Evolutionary conservation across 495 filamentous ascomycete species (phyloP).

Genomic region (Glonium stellatum): DNA sequence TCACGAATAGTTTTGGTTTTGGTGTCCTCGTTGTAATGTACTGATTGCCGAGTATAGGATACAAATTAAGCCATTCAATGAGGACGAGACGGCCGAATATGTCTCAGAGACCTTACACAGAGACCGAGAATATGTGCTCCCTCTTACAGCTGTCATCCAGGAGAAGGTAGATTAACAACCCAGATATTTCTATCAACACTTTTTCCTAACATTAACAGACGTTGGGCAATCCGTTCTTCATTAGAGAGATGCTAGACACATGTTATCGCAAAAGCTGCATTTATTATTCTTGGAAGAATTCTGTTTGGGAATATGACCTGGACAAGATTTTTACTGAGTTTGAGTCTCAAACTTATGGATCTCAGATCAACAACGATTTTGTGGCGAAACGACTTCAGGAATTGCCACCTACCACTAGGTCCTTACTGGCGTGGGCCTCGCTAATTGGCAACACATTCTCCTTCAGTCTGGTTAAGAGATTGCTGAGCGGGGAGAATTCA

Average conservation of each 20-base stretch:
- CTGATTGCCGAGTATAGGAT: conserved; percentile 39
- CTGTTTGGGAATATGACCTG: conserved; percentile 74
- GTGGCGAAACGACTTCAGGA: conserved; percentile 70
- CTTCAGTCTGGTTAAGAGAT: conserved; percentile 68
- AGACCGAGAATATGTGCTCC: conserved; percentile 51
- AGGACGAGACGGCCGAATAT: conserved; percentile 69
- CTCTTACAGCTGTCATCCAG: conserved; percentile 65
- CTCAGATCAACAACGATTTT: conserved; percentile 73
- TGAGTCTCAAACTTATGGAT: conserved; percentile 63
- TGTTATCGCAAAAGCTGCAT: conserved; percentile 80
- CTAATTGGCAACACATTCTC: conserved; percentile 73
- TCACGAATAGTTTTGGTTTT: too few relatives aligned
- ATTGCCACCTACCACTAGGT: conserved; percentile 59
- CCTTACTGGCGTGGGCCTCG: conserved; percentile 82
- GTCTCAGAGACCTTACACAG: conserved; percentile 66
- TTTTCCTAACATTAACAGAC: conserved; percentile 27
- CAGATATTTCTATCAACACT: conserved; percentile 75
- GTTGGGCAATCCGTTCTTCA: conserved; percentile 77
- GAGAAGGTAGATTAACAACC: conserved; percentile 45
- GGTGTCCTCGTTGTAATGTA: too few relatives aligned
- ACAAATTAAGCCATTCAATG: conserved; percentile 56
- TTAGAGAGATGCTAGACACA: conserved; percentile 82
- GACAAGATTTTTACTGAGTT: conserved; percentile 79
- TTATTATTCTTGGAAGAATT: conserved; percentile 72
- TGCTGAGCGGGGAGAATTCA: conserved; percentile 52